Conservation (phyloP, 1,139 yeast species). For the Pichia inconspicua region DNA sequence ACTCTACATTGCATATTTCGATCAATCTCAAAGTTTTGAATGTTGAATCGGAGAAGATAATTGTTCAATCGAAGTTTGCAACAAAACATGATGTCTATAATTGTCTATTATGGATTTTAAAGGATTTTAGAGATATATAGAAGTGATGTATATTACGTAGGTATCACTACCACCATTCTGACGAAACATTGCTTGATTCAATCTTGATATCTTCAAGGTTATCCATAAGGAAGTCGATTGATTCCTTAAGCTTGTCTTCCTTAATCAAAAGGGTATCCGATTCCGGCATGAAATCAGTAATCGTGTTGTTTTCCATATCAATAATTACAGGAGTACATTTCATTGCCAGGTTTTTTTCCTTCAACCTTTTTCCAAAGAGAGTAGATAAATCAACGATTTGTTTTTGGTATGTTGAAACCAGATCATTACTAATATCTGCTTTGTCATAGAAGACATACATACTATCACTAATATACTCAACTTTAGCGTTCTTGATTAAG, state of each 20-base stretch:
- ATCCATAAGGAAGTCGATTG: not conserved
- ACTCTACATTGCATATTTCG: constrained; percentile 17
- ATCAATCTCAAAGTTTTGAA: constrained; percentile 18
- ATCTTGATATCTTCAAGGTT: constrained; percentile 8
- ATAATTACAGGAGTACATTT: constrained; percentile 40
- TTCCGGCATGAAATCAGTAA: constrained; percentile 8
- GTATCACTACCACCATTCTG: constrained; percentile 24
- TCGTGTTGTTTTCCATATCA: constrained; percentile 26
- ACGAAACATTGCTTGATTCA: constrained; percentile 7
- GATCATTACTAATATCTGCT: constrained; percentile 5
- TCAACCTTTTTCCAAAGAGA: constrained; percentile 29
- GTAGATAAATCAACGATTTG: constrained; percentile 31
- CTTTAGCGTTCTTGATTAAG: constrained; percentile 24
- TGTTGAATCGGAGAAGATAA: constrained; percentile 21
- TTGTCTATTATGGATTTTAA: constrained; percentile 49
- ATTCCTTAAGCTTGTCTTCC: not conserved
- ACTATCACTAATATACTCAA: constrained; percentile 37
- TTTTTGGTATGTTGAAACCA: constrained; percentile 25
- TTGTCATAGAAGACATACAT: constrained; percentile 40
- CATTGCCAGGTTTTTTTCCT: constrained; percentile 40
- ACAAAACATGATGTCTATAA: constrained; percentile 58
- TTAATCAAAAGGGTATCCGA: not conserved
- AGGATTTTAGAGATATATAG: not conserved
- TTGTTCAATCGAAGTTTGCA: constrained; percentile 45
- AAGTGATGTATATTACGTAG: too few species aligned